Evolutionary conservation across 495 filamentous ascomycete genomes (phyloP), one percentile per base, ranked within the genome.

Genomic region (Penicillium paxilli): DNA sequence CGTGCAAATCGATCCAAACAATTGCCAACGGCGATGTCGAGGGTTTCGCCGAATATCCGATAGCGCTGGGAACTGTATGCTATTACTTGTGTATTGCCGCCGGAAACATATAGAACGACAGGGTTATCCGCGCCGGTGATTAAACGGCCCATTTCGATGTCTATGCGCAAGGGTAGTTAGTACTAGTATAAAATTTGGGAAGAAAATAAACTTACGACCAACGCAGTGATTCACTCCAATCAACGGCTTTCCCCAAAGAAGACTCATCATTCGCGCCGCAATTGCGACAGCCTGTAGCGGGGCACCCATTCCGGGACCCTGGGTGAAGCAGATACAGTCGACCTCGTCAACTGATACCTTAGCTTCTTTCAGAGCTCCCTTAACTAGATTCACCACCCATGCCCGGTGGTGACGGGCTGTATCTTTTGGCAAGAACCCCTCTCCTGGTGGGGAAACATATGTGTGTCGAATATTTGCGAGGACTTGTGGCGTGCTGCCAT

Each of bases 161-260:
- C 83, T 86, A 54, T 3, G 30, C 7, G 37, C n/a, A 2, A 20
- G 25, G 30, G 40, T 22, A n/a, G 17, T 4, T 20, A 25, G 21
- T 16, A 4, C 17, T 6, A 16, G 4, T 19, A 38, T 16, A 38
- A 19, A 19, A 11, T 28, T 28, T 28, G 4, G 8, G 30, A 38
- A 19, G 3, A 38, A n/a, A 41, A 28, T 20, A 53, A 33, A 76
- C 83, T 46, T 79, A 87, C 91, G 94, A 47, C 94, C 94, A 35
- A 98, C 87, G 71, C 94, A 98, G 71, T 98, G 94, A 72, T 98
- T 98, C 11, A 98, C 94, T 16, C 89, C 92, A 3, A 98, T 86
- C 17, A 98, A 75, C 17, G 83, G 77, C 67, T 92, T 93, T n/a
- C 71, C 75, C 94, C 94, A 98, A 14, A 98, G 81, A 44, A 96